phyloP scores from a whole-genome alignment of 2,329 filamentous ascomycete species.

The Epichloe baconii region DNA sequence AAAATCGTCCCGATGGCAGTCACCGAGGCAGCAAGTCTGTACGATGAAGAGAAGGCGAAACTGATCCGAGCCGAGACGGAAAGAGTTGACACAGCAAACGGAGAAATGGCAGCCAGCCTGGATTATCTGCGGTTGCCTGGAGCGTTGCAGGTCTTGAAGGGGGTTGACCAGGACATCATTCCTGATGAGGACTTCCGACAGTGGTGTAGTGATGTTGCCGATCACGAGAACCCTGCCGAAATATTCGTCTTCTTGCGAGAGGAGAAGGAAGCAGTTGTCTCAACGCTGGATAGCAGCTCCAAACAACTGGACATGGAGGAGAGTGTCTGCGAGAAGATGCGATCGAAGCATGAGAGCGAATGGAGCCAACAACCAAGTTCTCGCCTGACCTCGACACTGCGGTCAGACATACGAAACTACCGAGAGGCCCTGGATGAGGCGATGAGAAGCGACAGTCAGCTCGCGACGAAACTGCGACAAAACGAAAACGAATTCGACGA shows the following conservation, averaged over 20 bases:
- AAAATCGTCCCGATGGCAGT: conserved; percentile 94
- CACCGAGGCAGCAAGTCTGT: conserved; percentile 90
- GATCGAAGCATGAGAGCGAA: conserved; percentile 86
- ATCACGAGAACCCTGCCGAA: conserved; percentile 63
- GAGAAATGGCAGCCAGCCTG: conserved; percentile 89
- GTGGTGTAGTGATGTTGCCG: conserved; percentile 88
- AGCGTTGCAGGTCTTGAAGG: conserved; percentile 82
- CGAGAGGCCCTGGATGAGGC: conserved; percentile 83
- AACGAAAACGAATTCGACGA: conserved; percentile 86
- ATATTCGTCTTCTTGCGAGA: conserved; percentile 69
- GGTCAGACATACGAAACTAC: conserved; percentile 79
- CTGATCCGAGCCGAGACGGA: conserved; percentile 87
- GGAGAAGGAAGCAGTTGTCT: conserved; percentile 63
- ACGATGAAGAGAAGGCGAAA: conserved; percentile 98
- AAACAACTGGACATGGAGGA: conserved; percentile 95
- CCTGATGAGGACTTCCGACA: conserved; percentile 84
- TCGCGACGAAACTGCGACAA: conserved; percentile 72
- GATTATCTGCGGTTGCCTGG: conserved; percentile 87
- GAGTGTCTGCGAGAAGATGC: conserved; percentile 97
- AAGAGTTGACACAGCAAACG: conserved; percentile 80
- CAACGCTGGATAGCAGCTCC: conserved; percentile 61
- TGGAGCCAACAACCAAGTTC: conserved; percentile 97
- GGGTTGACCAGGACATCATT: conserved; percentile 77
- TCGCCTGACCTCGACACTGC: conserved; percentile 72
- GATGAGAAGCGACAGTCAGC: conserved; percentile 68